These are phyloP conservation scores for Gossypium thurberi DNA, from an alignment of 345 rosid genomes.

Conservation along the genomic window DNA sequence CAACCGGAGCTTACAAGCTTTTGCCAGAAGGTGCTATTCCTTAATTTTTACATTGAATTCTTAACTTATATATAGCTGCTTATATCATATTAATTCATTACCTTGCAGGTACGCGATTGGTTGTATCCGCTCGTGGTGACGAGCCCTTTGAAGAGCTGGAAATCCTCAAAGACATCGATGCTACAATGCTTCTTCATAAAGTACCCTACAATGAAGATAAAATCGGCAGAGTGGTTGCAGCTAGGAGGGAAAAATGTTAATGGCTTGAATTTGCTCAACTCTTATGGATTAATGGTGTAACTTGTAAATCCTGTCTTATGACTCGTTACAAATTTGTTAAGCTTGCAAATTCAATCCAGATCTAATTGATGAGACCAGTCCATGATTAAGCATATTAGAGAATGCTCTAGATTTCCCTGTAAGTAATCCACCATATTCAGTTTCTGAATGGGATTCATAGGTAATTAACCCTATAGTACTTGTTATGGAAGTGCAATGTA, in stretches of 20 bases:
- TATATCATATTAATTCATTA: neutral
- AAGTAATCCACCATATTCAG: constrained; percentile 66
- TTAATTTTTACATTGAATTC: constrained; percentile 11
- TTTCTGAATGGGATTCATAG: constrained; percentile 68
- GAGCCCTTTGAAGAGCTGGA: constrained; percentile 74
- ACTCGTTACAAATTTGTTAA: neutral
- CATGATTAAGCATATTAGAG: constrained; percentile 18
- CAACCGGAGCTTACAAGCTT: constrained; percentile 74
- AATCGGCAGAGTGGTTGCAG: constrained; percentile 85
- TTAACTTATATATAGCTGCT: neutral
- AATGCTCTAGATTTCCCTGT: constrained; percentile 68
- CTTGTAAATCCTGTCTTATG: neutral
- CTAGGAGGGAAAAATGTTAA: constrained; percentile 60
- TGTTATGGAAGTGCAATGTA: neutral
- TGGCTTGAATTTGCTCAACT: neutral
- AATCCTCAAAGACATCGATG: constrained; percentile 59
- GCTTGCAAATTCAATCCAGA: neutral
- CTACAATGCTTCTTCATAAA: constrained; percentile 79
- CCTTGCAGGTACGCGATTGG: constrained; percentile 80
- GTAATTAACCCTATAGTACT: constrained; percentile 22
- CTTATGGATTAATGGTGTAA: neutral
- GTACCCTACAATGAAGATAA: constrained; percentile 66
- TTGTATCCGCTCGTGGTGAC: constrained; percentile 71
- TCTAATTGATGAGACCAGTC: neutral
- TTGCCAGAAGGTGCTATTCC: constrained; percentile 74